phyloP scores from a whole-genome alignment of 306 rosid species.

The Prunus mongolica region DNA sequence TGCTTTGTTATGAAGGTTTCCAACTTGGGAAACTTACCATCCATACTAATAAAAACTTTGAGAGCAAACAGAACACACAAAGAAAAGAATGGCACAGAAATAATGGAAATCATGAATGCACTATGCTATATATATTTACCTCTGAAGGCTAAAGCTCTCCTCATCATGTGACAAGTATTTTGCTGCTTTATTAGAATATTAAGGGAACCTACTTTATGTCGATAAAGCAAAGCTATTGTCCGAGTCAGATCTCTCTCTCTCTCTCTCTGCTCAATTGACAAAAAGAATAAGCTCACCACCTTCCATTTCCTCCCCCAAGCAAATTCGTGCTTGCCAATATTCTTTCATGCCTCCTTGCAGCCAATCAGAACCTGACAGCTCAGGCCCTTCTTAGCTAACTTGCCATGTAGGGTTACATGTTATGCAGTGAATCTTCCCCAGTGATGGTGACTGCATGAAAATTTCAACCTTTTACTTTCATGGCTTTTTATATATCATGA shows the following conservation, averaged over 20 bases:
- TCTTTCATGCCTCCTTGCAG: constrained; percentile 26
- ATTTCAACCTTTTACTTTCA: constrained; percentile 25
- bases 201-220: constrained; percentile 37
- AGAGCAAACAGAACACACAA: constrained; percentile 13
- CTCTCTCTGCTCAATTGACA: constrained; percentile 1
- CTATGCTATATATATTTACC: constrained; percentile 21
- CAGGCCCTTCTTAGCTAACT: constrained; percentile 33
- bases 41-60: constrained; percentile 33
- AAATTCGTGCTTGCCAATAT: constrained; percentile 49
- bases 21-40: constrained; percentile 52
- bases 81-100: constrained; percentile 28
- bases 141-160: constrained; percentile 18
- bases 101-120: constrained; percentile 27
- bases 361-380: constrained; percentile 58
- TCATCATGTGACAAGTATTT: constrained; percentile 39
- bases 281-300: constrained; percentile 38
- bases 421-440: constrained; percentile 29
- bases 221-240: constrained; percentile 33
- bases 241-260: constrained; percentile 33
- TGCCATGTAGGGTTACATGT: constrained; percentile 31
- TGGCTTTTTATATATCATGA: constrained; percentile 20
- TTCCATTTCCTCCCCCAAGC: constrained; percentile 19
- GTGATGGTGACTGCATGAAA: constrained; percentile 28
- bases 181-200: constrained; percentile 30
- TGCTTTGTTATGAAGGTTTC: constrained; percentile 50